Percentiles rank a stretch among this genome's conserved stretches.
These are phyloP conservation scores for Metschnikowia dekortorum DNA, from an alignment of 805 yeast species.

Conservation along the genomic window DNA sequence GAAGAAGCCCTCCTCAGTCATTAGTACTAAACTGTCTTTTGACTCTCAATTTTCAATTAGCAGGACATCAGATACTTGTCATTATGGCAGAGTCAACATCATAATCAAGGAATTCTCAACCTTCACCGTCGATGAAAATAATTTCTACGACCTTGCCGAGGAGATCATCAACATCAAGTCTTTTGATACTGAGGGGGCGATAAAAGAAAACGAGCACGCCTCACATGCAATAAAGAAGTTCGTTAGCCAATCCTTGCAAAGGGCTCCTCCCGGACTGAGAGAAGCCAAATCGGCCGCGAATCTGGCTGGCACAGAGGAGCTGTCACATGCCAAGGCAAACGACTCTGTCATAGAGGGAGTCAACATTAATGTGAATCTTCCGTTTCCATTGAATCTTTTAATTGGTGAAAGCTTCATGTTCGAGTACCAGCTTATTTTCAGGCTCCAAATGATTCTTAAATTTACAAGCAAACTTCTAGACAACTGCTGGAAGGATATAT, in stretches of 20 bases:
- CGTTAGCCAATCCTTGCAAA: constrained; percentile 14
- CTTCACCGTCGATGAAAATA: constrained; percentile 40
- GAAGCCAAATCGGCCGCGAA: not conserved
- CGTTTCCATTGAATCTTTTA: constrained; percentile 82
- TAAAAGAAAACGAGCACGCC: constrained; percentile 20
- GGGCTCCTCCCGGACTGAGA: constrained; percentile 4
- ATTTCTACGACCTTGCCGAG: constrained; percentile 41
- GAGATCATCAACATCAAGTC: constrained; percentile 52
- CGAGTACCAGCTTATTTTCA: constrained; percentile 75
- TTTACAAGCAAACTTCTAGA: constrained; percentile 57
- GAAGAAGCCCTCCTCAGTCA: constrained; percentile 26
- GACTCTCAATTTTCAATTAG: constrained; percentile 6
- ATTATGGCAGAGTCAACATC: not conserved
- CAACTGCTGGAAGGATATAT: constrained; percentile 61
- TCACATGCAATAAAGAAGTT: constrained; percentile 13
- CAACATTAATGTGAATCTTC: constrained; percentile 57
- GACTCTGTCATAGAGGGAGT: constrained; percentile 45
- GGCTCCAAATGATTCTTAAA: constrained; percentile 63
- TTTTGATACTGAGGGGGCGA: constrained; percentile 49
- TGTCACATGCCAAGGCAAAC: constrained; percentile 3
- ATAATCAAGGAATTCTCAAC: constrained; percentile 17
- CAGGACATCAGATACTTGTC: not conserved
- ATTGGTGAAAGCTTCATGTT: constrained; percentile 64
- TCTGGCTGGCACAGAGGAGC: constrained; percentile 6
- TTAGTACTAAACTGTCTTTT: constrained; percentile 8